Percentiles rank a stretch among this genome's conserved stretches.
phyloP scores from a whole-genome alignment of 2,329 filamentous ascomycete species.

The Pseudogymnoascus sp. region DNA sequence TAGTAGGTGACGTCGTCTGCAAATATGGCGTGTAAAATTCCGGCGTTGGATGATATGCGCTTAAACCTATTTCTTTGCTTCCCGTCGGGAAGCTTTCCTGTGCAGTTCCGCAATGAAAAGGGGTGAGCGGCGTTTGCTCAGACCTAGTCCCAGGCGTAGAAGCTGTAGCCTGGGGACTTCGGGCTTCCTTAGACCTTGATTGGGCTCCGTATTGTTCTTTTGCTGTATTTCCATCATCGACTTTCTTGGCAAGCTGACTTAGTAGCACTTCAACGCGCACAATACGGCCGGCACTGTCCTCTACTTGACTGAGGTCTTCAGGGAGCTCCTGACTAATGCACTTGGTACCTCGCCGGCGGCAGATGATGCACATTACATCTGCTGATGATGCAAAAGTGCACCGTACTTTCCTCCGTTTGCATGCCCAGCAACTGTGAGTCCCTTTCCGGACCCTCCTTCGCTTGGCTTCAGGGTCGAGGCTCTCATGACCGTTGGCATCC shows the following conservation, averaged over 20 bases:
- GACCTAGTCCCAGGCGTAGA: slow-evolving; percentile 37
- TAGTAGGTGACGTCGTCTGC: background rate
- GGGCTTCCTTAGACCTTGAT: slow-evolving; percentile 29
- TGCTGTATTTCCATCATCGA: slow-evolving; percentile 23
- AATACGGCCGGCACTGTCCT: slow-evolving; percentile 29
- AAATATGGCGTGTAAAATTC: background rate
- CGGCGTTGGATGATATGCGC: background rate
- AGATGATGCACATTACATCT: slow-evolving; percentile 19
- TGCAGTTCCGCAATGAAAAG: slow-evolving; percentile 38
- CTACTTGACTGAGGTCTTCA: slow-evolving; percentile 24
- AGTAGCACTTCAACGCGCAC: slow-evolving; percentile 40
- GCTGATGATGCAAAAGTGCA: slow-evolving; percentile 21
- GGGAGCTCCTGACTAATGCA: slow-evolving; percentile 43
- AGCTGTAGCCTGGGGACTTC: slow-evolving; percentile 32
- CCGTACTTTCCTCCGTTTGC: slow-evolving; percentile 27
- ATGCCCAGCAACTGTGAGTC: slow-evolving; percentile 30
- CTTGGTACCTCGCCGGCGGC: slow-evolving; percentile 25
- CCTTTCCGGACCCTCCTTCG: slow-evolving; percentile 27
- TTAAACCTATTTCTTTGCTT: background rate
- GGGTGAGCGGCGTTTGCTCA: slow-evolving; percentile 38
- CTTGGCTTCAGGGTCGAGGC: slow-evolving; percentile 9
- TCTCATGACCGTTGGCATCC: background rate
- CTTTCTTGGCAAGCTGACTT: slow-evolving; percentile 36
- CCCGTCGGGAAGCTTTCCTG: slow-evolving; percentile 17
- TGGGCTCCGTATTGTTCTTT: slow-evolving; percentile 30